Conservation (phyloP, 177 flowering plant genomes). For the Vitis hybrid region DNA sequence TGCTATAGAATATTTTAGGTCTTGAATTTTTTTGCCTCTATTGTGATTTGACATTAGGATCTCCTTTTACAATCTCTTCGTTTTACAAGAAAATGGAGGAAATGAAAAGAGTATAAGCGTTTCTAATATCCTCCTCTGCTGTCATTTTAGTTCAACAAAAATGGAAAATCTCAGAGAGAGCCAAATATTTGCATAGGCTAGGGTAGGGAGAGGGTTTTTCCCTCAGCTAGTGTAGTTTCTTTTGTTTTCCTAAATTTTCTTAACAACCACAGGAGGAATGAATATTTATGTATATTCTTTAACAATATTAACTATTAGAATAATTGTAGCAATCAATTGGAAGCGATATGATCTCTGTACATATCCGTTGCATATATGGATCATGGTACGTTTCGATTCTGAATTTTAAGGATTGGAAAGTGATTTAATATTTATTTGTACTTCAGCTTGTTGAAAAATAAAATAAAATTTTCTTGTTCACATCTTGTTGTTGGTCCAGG, state of each 20-base stretch:
- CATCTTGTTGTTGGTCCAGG: constrained; percentile 40
- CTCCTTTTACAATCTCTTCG: not conserved
- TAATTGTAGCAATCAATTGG: constrained; percentile 83
- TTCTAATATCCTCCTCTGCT: no score
- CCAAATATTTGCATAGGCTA: no score
- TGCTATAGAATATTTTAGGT: not conserved
- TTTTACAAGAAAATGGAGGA: not conserved
- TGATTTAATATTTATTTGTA: not conserved
- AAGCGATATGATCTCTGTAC: constrained; percentile 72
- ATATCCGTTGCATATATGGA: constrained; percentile 94
- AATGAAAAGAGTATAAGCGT: no score
- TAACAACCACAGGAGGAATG: not conserved
- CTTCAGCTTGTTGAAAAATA: not conserved
- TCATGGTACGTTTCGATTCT: constrained; percentile 56
- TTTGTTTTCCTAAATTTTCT: not conserved
- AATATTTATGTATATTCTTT: constrained; percentile 24
- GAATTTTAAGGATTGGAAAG: not conserved
- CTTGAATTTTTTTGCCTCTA: not conserved
- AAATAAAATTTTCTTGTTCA: not conserved
- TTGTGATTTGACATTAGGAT: not conserved
- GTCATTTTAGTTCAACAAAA: no score
- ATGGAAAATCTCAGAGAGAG: no score
- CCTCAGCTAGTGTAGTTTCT: not conserved
- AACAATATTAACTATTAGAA: constrained; percentile 38
- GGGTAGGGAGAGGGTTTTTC: not conserved